Evolutionary conservation across 2,329 filamentous ascomycete genomes (phyloP).

Genomic region (Hysterium pulicare): DNA sequence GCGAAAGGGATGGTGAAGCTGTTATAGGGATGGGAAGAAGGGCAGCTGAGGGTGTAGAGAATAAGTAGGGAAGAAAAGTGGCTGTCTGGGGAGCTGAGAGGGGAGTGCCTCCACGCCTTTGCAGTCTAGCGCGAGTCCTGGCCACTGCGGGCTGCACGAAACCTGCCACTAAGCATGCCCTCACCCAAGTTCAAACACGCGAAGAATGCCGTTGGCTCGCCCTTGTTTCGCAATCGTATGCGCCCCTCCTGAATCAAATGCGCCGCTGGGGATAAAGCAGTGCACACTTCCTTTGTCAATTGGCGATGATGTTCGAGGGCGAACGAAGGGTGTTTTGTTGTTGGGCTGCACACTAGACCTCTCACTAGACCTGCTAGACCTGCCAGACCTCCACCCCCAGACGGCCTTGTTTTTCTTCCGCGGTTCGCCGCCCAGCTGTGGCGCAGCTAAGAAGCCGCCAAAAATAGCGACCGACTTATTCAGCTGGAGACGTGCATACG

Average conservation of each 20-base stretch:
- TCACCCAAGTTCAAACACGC: slow-evolving; percentile 1
- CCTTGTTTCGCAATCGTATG: slow-evolving; percentile 9
- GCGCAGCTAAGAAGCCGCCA: neutral
- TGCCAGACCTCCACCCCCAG: neutral
- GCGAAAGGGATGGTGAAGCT: slow-evolving; percentile 16
- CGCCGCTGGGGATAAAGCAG: too few species aligned
- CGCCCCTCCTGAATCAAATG: slow-evolving; percentile 11
- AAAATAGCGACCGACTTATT: slow-evolving; percentile 4
- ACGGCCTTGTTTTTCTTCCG: neutral
- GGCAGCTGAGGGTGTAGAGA: slow-evolving; percentile 1
- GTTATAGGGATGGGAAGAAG: slow-evolving; percentile 5
- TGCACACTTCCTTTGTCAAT: too few species aligned
- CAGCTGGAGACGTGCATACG: neutral
- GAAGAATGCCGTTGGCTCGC: neutral
- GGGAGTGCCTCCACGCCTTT: too few species aligned
- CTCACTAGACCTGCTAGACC: neutral
- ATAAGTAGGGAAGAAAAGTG: slow-evolving; percentile 5
- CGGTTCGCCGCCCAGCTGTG: slow-evolving; percentile 1
- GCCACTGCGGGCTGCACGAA: neutral
- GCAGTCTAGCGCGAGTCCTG: too few species aligned
- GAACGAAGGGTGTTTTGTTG: too few species aligned
- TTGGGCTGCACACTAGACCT: too few species aligned
- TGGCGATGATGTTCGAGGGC: too few species aligned
- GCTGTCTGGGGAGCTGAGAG: too few species aligned
- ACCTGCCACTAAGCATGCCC: neutral